Base-by-base conservation (phyloP, 108 stramenopile species). In the Conticribra weissflogii region DNA sequence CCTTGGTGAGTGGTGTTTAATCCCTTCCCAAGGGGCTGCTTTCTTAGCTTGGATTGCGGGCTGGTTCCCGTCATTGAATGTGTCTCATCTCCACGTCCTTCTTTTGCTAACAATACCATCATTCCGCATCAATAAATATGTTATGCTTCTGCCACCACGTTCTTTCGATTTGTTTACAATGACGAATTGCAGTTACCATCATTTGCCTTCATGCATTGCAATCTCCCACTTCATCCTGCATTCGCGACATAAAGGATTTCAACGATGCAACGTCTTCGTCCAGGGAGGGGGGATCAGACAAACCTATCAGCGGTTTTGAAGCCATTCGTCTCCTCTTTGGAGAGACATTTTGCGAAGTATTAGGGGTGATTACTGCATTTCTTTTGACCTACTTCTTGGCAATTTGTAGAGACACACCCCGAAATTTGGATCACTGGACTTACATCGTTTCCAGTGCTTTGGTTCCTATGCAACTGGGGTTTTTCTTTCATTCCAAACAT, bases 201-300 rank as follows among this genome's bases (percentile, higher is more conserved):
- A 67, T 84, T 0, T 64, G 72, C 3, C 31, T 86, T 54, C 78
- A 84, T 72, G 83, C 84, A 59, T 50, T 74, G 2, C 79, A 82
- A 52, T 49, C 24, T 54, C 83, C 87, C 1, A 54, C 72, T 23
- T 53, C 70, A 7, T 57, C 62, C 7, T 88, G 87, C 67, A 60
- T 84, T 32, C 34, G 68, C 15, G 81, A 86, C 28, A 79, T 88
- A 49, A 82, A 86, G 59, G 72, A 67, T 17, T 65, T 30, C 30
- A 66, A 76, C 46, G 47, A 62, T 44, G 25, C 23, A 9, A 44
- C 27, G 14, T 24, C 34, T 29, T 41, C 59, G 36, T 18, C 52
- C 24, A 27, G 50, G 12, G 61, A 31, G 23, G 67, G 60, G 16
- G 54, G n/a, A 47, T 19, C 68, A 16, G 50, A 61, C 12, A 44